Percentiles rank a stretch among this genome's conserved stretches.
Conservation (phyloP, 495 filamentous ascomycete genomes). For the Penicillium waksmanii region DNA sequence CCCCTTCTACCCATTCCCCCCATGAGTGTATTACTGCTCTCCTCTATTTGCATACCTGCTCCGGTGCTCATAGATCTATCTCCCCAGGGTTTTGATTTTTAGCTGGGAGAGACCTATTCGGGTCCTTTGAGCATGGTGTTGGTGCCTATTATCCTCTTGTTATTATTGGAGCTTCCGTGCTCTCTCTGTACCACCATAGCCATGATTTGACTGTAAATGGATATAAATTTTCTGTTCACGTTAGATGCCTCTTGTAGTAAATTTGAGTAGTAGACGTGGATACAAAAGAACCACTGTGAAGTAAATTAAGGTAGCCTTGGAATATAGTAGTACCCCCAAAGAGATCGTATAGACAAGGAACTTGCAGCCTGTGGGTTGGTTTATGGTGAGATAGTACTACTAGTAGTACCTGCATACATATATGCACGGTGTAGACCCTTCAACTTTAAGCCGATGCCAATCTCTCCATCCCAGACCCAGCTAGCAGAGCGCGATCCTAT, state of each 20-base stretch:
- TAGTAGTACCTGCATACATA: too few species aligned
- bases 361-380: too few species aligned
- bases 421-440: neutral
- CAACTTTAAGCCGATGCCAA: neutral
- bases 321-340: too few species aligned
- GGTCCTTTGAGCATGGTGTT: constrained; percentile 40
- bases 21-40: constrained; percentile 47
- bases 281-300: too few species aligned
- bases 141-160: constrained; percentile 29
- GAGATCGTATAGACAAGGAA: too few species aligned
- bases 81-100: neutral
- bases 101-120: constrained; percentile 12
- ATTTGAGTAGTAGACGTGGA: neutral
- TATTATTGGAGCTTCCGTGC: constrained; percentile 20
- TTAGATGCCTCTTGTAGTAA: neutral
- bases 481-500: neutral
- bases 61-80: constrained; percentile 26
- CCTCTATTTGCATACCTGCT: constrained; percentile 35
- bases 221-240: constrained; percentile 16
- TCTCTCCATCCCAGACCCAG: neutral
- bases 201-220: constrained; percentile 34
- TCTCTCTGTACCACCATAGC: constrained; percentile 36
- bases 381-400: too few species aligned
- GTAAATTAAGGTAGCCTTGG: too few species aligned
- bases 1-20: constrained; percentile 19